These are phyloP conservation scores for Mollisia scopiformis DNA, from an alignment of 2,329 filamentous ascomycete species.

Conservation along the genomic window DNA sequence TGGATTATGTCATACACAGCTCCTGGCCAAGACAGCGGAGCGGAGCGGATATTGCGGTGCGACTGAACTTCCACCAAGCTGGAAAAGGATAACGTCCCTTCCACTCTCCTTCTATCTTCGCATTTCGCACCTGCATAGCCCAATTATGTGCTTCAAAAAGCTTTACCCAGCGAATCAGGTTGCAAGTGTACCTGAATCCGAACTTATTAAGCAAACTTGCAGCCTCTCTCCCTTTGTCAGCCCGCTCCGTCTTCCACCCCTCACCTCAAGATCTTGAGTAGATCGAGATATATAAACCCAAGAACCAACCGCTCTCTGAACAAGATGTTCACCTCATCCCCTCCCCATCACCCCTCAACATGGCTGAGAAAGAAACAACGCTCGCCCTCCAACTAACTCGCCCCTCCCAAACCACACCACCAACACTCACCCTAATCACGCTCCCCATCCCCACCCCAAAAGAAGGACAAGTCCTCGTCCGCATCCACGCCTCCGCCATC, in stretches of 20 bases:
- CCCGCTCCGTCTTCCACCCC: background rate
- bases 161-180: background rate
- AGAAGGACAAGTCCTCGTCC: constrained; percentile 24
- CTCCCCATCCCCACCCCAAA: constrained; percentile 23
- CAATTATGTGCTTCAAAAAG: background rate
- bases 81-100: background rate
- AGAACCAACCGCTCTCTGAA: background rate
- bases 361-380: constrained; percentile 14
- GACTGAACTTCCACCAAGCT: background rate
- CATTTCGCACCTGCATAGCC: background rate
- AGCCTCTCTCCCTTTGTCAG: background rate
- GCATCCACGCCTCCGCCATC: constrained; percentile 30
- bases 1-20: too few species aligned
- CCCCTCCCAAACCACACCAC: constrained; percentile 3
- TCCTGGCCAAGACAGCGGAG: background rate
- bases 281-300: too few species aligned
- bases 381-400: constrained; percentile 28
- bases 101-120: background rate
- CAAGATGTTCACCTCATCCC: background rate
- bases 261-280: background rate
- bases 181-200: background rate
- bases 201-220: constrained; percentile 4
- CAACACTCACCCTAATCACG: constrained; percentile 16
- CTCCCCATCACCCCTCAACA: background rate
- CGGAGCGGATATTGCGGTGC: background rate